phyloP scores from a whole-genome alignment of 495 filamentous ascomycete species.

The Penicillium goetzii region DNA sequence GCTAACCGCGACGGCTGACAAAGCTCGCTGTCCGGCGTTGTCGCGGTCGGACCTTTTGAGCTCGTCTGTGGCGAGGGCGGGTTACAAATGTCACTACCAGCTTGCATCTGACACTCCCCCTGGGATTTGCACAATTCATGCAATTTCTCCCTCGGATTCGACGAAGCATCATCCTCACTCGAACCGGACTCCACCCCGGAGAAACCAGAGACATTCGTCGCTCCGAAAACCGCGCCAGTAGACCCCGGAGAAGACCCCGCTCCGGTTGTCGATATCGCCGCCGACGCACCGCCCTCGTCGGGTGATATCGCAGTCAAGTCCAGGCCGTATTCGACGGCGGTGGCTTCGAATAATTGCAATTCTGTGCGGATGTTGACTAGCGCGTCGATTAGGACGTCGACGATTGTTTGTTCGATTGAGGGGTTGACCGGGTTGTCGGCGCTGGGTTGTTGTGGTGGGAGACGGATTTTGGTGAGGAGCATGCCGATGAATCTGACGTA shows the following conservation, averaged over 20 bases:
- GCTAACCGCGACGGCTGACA: slow-evolving; percentile 8
- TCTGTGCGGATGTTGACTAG: slow-evolving; percentile 69
- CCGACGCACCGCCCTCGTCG: slow-evolving; percentile 30
- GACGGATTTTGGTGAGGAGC: slow-evolving; percentile 64
- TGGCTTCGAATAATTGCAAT: slow-evolving; percentile 68
- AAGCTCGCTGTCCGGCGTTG: slow-evolving; percentile 7
- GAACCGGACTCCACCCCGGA: neutral
- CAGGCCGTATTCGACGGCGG: slow-evolving; percentile 63
- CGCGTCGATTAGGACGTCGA: slow-evolving; percentile 64
- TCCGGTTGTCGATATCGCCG: slow-evolving; percentile 25
- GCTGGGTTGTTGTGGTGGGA: slow-evolving; percentile 51
- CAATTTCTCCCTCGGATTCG: neutral
- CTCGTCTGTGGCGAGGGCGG: slow-evolving; percentile 2
- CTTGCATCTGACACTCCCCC: slow-evolving; percentile 33
- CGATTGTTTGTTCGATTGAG: slow-evolving; percentile 48
- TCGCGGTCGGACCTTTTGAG: neutral
- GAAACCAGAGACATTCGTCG: neutral
- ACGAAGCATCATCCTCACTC: neutral
- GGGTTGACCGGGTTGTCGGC: slow-evolving; percentile 18
- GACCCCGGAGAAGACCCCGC: slow-evolving; percentile 27
- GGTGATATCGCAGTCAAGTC: slow-evolving; percentile 49
- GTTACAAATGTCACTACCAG: slow-evolving; percentile 20
- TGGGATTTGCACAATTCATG: slow-evolving; percentile 26
- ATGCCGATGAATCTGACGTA: slow-evolving; percentile 70
- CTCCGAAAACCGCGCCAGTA: slow-evolving; percentile 13